Evolutionary conservation across 2,329 filamentous ascomycete genomes (phyloP).

Genomic region (Tolypocladium cylindrosporum): DNA sequence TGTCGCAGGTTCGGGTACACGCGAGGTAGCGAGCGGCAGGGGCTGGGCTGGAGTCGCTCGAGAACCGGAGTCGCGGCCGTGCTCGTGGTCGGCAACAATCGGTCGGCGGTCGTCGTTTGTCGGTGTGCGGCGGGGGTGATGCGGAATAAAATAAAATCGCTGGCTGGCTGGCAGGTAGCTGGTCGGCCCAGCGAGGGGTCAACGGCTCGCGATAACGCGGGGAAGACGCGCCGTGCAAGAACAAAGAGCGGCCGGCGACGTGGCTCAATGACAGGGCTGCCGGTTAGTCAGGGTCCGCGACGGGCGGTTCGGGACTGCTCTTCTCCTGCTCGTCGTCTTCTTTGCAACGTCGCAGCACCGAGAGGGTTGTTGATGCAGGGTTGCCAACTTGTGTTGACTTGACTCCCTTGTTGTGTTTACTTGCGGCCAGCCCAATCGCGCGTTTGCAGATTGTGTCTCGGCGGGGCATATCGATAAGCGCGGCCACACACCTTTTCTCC

Average conservation of each 20-base stretch:
- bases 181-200: background rate
- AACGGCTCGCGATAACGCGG: background rate
- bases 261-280: background rate
- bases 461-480: slow-evolving; percentile 10
- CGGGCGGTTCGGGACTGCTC: background rate
- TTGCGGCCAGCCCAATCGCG: background rate
- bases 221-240: background rate
- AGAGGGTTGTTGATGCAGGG: background rate
- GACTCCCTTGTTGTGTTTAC: slow-evolving; percentile 4
- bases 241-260: background rate
- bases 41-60: background rate
- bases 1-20: background rate
- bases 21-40: background rate
- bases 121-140: slow-evolving; percentile 4
- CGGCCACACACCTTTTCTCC: background rate
- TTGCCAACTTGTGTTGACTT: slow-evolving; percentile 1
- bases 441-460: background rate
- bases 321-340: background rate
- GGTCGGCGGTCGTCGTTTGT: background rate
- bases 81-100: background rate
- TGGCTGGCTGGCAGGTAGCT: background rate
- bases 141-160: background rate
- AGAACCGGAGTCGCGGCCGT: background rate
- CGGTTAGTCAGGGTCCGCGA: background rate
- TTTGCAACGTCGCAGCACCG: background rate